These are phyloP conservation scores for Xerocomus alliaceus DNA, from an alignment of 1,284 basidiomycete species.

Conservation along the genomic window DNA sequence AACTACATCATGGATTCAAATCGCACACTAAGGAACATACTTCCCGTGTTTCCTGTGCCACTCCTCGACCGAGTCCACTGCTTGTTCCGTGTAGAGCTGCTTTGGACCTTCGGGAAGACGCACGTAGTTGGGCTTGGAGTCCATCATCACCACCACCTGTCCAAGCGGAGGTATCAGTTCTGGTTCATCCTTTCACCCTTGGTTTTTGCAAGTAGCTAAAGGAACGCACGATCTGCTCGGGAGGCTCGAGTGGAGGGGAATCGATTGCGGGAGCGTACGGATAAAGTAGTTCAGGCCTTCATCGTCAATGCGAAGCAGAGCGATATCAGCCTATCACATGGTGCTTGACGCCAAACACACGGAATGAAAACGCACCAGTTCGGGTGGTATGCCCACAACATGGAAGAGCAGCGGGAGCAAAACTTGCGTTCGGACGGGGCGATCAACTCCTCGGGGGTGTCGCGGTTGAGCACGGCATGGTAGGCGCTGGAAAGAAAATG, in stretches of 20 bases:
- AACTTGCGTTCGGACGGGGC: conserved; percentile 63
- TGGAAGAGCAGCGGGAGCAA: conserved; percentile 62
- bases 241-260: conserved; percentile 53
- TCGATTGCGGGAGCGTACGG: conserved; percentile 70
- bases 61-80: conserved; percentile 52
- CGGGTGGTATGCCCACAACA: conserved; percentile 66
- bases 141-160: conserved; percentile 53
- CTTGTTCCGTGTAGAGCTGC: conserved; percentile 51
- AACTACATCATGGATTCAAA: background rate
- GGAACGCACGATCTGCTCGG: conserved; percentile 53
- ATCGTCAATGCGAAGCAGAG: too few relatives aligned
- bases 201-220: too few relatives aligned
- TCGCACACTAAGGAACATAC: conserved; percentile 40
- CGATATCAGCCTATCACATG: too few relatives aligned
- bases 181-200: too few relatives aligned
- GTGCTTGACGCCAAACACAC: too few relatives aligned
- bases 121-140: conserved; percentile 64
- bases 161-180: too few relatives aligned
- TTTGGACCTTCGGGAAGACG: conserved; percentile 64
- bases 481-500: too few relatives aligned
- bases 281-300: conserved; percentile 65
- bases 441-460: conserved; percentile 52
- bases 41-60: conserved; percentile 62
- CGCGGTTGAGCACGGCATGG: conserved; percentile 60
- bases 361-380: conserved; percentile 46